Evolutionary conservation across 805 yeast species (phyloP).

Genomic region (Lipomyces chichibuensis): DNA sequence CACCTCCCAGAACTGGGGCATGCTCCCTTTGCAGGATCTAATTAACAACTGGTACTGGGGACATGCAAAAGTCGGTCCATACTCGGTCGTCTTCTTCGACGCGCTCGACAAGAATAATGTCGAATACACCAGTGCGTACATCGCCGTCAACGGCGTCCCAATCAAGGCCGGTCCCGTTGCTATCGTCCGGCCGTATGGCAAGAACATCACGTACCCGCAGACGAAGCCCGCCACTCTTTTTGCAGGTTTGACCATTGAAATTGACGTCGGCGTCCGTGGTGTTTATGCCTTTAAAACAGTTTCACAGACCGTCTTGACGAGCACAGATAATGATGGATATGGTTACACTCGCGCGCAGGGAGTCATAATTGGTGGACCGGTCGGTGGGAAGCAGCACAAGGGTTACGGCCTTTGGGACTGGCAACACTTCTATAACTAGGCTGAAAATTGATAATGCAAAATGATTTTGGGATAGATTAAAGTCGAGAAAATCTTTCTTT

Average conservation of each 20-base stretch:
- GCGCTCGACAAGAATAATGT: conserved; percentile 1
- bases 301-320: background rate
- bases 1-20: conserved; percentile 9
- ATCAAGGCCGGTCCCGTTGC: background rate
- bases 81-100: conserved; percentile 19
- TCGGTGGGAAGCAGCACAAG: conserved; percentile 3
- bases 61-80: conserved; percentile 14
- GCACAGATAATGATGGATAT: conserved; percentile 3
- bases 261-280: conserved; percentile 10
- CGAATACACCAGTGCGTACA: conserved; percentile 8
- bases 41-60: conserved; percentile 21
- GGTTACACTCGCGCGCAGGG: conserved; percentile 11
- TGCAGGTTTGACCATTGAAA: conserved; percentile 5
- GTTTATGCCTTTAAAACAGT: background rate
- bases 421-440: conserved; percentile 9
- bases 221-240: background rate
- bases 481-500: background rate
- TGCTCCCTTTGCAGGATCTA: background rate
- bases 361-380: conserved; percentile 1
- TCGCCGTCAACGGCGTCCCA: conserved; percentile 16
- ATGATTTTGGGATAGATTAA: background rate
- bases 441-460: background rate
- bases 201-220: conserved; percentile 1
- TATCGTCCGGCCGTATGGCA: conserved; percentile 7
- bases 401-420: conserved; percentile 14